phyloP scores from a whole-genome alignment of 2,329 filamentous ascomycete species.

The Fusarium sp. region DNA sequence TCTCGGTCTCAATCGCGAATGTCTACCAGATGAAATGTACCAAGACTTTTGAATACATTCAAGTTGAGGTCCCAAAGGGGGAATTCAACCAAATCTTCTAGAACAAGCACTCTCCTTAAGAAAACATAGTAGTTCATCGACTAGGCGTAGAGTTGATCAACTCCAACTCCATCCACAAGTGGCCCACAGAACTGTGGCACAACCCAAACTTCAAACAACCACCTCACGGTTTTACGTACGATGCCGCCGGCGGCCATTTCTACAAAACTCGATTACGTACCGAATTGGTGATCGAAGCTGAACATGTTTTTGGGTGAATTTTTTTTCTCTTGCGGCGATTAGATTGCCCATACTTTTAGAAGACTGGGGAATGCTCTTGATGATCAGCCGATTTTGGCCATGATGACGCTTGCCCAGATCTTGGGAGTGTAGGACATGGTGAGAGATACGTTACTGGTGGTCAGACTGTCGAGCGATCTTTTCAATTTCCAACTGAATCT shows the following conservation, averaged over 20 bases:
- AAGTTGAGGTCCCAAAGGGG: not conserved
- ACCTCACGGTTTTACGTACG: slow-evolving; percentile 1
- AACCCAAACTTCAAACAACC: not conserved
- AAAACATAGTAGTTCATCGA: not conserved
- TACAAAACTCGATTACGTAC: slow-evolving; percentile 1
- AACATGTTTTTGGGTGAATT: not conserved
- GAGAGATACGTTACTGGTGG: not conserved
- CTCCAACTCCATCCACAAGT: not conserved
- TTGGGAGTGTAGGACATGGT: not conserved
- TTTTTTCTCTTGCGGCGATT: not conserved
- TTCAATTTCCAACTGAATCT: not conserved
- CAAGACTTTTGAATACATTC: not conserved
- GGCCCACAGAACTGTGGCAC: not conserved
- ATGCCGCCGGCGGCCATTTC: slow-evolving; percentile 2
- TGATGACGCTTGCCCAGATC: not conserved
- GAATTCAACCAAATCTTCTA: not conserved
- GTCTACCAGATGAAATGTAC: not conserved
- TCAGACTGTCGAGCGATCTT: not conserved
- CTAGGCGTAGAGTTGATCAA: not conserved
- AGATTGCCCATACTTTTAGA: not conserved
- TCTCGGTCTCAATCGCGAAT: not conserved
- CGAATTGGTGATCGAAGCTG: not conserved
- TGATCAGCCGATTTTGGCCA: not conserved
- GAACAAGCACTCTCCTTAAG: not conserved
- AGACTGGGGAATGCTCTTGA: not conserved